Evolutionary conservation across 495 filamentous ascomycete genomes (phyloP).

Genomic region (Xylaria intraflava): DNA sequence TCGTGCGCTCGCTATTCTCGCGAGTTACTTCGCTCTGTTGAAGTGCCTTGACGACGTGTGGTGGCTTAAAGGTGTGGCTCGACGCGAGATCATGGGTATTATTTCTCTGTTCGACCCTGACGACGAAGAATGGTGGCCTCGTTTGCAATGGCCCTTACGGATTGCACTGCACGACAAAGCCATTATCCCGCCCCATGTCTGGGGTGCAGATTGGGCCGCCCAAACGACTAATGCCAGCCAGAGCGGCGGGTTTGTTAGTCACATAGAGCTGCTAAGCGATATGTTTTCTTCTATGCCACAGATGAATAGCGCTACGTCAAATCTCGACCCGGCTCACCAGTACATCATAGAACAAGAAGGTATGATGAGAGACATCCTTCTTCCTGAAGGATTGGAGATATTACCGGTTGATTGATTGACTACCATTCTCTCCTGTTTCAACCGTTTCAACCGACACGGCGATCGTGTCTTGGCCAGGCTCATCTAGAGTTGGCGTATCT

Average conservation of each 20-base stretch:
- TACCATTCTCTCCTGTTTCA: neutral
- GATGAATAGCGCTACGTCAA: slow-evolving; percentile 19
- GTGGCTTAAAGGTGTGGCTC: slow-evolving; percentile 53
- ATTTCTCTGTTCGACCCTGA: slow-evolving; percentile 43
- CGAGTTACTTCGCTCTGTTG: slow-evolving; percentile 52
- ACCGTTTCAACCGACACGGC: neutral
- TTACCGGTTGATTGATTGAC: slow-evolving; percentile 11
- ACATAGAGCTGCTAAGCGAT: slow-evolving; percentile 45
- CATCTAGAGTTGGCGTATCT: neutral
- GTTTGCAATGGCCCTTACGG: slow-evolving; percentile 49
- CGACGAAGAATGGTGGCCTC: slow-evolving; percentile 47
- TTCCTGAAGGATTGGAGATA: slow-evolving; percentile 12
- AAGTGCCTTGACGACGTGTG: slow-evolving; percentile 47
- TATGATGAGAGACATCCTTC: slow-evolving; percentile 12
- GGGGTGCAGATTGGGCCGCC: slow-evolving; percentile 43
- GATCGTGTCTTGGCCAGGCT: neutral
- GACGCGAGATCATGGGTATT: slow-evolving; percentile 50
- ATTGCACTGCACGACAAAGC: slow-evolving; percentile 43
- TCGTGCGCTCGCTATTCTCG: slow-evolving; percentile 47
- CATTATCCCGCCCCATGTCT: slow-evolving; percentile 43
- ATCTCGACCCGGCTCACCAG: slow-evolving; percentile 18
- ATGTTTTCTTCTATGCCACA: slow-evolving; percentile 34
- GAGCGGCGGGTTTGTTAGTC: slow-evolving; percentile 26
- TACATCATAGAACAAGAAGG: slow-evolving; percentile 9
- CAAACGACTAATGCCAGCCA: slow-evolving; percentile 31